Evolutionary conservation across 441 rosid species (phyloP).

Genomic region (Arabidopsis hybrid): DNA sequence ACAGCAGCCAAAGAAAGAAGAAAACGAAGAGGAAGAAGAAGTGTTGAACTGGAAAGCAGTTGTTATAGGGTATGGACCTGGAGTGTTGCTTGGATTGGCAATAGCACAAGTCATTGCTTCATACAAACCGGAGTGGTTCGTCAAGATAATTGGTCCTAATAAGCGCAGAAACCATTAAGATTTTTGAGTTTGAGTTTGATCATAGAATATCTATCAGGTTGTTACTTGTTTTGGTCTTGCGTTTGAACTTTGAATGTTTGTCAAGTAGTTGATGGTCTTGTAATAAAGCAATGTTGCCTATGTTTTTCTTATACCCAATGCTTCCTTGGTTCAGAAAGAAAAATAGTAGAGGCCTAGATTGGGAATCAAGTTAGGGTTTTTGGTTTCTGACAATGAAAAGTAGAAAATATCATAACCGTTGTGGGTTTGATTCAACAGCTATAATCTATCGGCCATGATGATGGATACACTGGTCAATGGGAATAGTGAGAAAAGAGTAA

Average conservation of each 20-base stretch:
- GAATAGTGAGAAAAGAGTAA: too few species aligned
- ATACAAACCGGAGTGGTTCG: constrained; percentile 9
- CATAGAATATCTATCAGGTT: background rate
- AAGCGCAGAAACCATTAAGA: background rate
- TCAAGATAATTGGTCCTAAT: background rate
- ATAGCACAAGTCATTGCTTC: constrained; percentile 17
- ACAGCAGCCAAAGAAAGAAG: background rate
- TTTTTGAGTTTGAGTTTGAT: background rate
- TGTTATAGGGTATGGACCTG: background rate
- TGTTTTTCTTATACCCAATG: too few species aligned
- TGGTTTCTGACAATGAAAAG: too few species aligned
- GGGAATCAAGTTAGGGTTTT: too few species aligned
- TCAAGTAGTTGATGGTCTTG: background rate
- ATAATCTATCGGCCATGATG: too few species aligned
- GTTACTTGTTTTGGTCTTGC: background rate
- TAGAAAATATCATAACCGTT: too few species aligned
- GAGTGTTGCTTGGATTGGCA: constrained; percentile 30
- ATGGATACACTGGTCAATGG: too few species aligned
- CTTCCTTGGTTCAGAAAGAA: too few species aligned
- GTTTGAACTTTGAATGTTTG: background rate
- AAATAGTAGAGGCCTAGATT: too few species aligned
- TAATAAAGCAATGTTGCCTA: background rate
- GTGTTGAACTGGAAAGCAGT: constrained; percentile 22
- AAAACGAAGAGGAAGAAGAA: background rate
- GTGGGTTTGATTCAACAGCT: too few species aligned